phyloP scores from a whole-genome alignment of 1,284 basidiomycete species.

The Cutaneotrichosporon sp. region DNA sequence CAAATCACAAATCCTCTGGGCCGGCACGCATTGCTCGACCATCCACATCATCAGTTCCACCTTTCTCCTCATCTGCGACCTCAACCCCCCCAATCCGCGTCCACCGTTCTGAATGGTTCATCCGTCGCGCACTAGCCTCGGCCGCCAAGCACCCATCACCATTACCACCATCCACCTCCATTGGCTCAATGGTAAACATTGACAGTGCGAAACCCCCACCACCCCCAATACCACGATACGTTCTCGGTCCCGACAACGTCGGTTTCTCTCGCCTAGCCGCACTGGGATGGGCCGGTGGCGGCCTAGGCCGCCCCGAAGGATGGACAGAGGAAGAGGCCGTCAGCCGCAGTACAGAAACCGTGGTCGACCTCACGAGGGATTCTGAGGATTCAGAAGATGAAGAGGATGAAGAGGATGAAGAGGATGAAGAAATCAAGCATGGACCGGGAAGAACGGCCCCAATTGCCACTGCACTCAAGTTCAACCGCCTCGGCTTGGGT shows the following conservation, averaged over 20 bases:
- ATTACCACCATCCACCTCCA: conserved; percentile 24
- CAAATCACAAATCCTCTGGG: background rate
- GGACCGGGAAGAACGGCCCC: conserved; percentile 45
- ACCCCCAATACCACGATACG: conserved; percentile 30
- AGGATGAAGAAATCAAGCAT: background rate
- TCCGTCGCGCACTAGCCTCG: conserved; percentile 42
- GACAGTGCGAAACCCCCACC: conserved; percentile 13
- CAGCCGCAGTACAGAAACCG: background rate
- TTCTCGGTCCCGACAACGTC: conserved; percentile 47
- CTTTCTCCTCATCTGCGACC: no score
- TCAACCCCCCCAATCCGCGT: conserved; percentile 34
- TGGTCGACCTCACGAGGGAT: conserved; percentile 24
- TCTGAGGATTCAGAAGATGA: conserved; percentile 10
- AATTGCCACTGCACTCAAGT: conserved; percentile 45
- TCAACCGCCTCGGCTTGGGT: conserved; percentile 46
- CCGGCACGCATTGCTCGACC: background rate
- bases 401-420: background rate
- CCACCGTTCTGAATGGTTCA: conserved; percentile 47
- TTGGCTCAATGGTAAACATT: conserved; percentile 38
- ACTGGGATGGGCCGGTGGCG: conserved; percentile 48
- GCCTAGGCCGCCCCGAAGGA: conserved; percentile 38
- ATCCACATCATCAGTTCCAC: no score
- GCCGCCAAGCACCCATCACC: conserved; percentile 14
- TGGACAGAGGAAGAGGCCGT: conserved; percentile 17
- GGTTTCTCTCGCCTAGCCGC: conserved; percentile 43